Evolutionary conservation across 2,329 filamentous ascomycete genomes (phyloP).

Genomic region (Hortaea werneckii): DNA sequence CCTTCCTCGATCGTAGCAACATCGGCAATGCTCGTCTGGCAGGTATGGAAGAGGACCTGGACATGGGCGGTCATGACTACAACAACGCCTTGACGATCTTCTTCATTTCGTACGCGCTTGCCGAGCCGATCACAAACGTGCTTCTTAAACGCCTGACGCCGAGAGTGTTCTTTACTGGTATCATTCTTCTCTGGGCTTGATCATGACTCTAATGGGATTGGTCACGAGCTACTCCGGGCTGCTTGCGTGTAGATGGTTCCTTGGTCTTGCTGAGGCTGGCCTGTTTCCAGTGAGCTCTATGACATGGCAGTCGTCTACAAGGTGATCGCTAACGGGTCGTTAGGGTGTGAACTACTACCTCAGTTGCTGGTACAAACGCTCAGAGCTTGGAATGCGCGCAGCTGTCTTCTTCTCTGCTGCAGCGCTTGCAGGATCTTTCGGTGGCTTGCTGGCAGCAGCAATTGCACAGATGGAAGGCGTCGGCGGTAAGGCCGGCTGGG

Average conservation of each 20-base stretch:
- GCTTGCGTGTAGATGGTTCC: constrained; percentile 16
- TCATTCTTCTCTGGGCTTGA: constrained; percentile 21
- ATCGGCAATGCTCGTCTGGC: constrained; percentile 21
- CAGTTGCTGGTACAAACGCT: constrained; percentile 47
- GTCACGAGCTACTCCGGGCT: constrained; percentile 21
- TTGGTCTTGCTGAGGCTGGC: constrained; percentile 14
- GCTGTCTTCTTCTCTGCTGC: constrained; percentile 41
- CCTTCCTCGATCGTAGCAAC: constrained; percentile 23
- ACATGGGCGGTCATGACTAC: constrained; percentile 31
- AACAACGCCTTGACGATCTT: constrained; percentile 31
- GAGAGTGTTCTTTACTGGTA: constrained; percentile 28
- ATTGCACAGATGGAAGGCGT: constrained; percentile 47
- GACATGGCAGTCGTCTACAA: not conserved
- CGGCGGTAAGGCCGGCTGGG: constrained; percentile 37
- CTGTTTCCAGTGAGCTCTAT: constrained; percentile 8
- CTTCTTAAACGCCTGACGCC: constrained; percentile 35
- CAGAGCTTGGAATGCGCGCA: constrained; percentile 47
- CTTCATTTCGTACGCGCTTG: constrained; percentile 22
- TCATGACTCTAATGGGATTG: constrained; percentile 22
- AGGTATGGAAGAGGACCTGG: constrained; percentile 33
- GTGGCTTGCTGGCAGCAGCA: constrained; percentile 45
- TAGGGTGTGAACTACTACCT: constrained; percentile 55
- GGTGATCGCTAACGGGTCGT: no score
- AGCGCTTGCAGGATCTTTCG: constrained; percentile 43
- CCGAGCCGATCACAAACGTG: constrained; percentile 33